These are phyloP conservation scores for Apiotrichum sp. DNA, from an alignment of 1,284 basidiomycete species.

Conservation along the genomic window DNA sequence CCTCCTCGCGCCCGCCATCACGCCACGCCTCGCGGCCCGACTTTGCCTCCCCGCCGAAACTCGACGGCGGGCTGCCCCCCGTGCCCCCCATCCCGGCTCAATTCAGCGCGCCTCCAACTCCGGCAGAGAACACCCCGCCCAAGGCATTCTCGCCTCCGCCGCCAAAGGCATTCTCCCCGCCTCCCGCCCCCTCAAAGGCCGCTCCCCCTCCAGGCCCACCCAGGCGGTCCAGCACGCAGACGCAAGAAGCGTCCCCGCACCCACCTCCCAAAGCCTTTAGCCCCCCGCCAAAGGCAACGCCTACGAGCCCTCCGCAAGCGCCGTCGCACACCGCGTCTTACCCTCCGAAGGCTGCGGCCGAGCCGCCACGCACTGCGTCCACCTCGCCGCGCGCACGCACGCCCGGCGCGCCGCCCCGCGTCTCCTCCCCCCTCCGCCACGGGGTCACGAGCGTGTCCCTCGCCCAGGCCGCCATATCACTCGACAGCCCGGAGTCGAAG, in stretches of 20 bases:
- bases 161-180: neutral
- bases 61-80: neutral
- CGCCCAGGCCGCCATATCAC: neutral
- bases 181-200: too few relatives aligned
- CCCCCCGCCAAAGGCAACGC: neutral
- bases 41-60: constrained; percentile 9
- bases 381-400: neutral
- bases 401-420: constrained; percentile 10
- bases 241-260: too few relatives aligned
- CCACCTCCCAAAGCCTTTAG: neutral
- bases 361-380: neutral
- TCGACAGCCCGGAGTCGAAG: neutral
- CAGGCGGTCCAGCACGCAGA: too few relatives aligned
- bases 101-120: neutral
- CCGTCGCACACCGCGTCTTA: neutral
- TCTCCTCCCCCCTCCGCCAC: constrained; percentile 16
- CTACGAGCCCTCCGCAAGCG: neutral
- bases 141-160: neutral
- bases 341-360: too few relatives aligned
- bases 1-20: constrained; percentile 12
- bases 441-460: constrained; percentile 2
- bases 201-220: neutral
- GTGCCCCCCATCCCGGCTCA: constrained; percentile 12
- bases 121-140: neutral
- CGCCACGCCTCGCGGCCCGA: constrained; percentile 7